Conservation (phyloP, 208 protist genomes). For the Histomonas meleagridis region DNA sequence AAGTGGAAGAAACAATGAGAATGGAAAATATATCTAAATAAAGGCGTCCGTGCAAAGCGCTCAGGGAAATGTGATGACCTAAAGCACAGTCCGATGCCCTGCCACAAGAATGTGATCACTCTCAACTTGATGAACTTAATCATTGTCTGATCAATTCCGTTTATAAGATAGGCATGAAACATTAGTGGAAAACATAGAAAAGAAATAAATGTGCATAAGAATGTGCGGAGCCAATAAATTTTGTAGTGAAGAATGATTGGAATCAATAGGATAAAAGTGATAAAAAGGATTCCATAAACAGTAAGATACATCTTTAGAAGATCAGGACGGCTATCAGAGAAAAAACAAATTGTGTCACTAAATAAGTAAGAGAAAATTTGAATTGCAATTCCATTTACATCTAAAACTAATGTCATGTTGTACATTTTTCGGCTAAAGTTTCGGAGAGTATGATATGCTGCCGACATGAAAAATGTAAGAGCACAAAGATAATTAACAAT, state of each 20-base stretch:
- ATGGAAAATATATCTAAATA: neutral
- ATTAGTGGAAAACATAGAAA: neutral
- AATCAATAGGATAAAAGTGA: neutral
- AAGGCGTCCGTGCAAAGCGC: neutral
- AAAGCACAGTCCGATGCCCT: neutral
- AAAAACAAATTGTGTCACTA: neutral
- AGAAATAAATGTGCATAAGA: neutral
- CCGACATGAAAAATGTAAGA: neutral
- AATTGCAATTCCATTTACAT: conserved; percentile 27
- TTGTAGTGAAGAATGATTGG: neutral
- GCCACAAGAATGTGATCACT: neutral
- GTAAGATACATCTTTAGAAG: neutral
- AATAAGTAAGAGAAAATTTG: conserved; percentile 19
- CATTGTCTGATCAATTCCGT: neutral
- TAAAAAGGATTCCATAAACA: neutral
- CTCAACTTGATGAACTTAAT: neutral
- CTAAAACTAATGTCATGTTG: neutral
- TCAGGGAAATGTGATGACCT: neutral
- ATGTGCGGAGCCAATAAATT: neutral
- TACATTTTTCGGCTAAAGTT: neutral
- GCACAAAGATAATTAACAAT: neutral
- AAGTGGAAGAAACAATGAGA: conserved; percentile 17
- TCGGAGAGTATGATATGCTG: neutral
- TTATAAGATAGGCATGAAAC: neutral
- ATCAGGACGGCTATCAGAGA: neutral